Base-by-base conservation (phyloP, 2,329 filamentous ascomycete genomes). In the Chrysosporium keratinophilum region DNA sequence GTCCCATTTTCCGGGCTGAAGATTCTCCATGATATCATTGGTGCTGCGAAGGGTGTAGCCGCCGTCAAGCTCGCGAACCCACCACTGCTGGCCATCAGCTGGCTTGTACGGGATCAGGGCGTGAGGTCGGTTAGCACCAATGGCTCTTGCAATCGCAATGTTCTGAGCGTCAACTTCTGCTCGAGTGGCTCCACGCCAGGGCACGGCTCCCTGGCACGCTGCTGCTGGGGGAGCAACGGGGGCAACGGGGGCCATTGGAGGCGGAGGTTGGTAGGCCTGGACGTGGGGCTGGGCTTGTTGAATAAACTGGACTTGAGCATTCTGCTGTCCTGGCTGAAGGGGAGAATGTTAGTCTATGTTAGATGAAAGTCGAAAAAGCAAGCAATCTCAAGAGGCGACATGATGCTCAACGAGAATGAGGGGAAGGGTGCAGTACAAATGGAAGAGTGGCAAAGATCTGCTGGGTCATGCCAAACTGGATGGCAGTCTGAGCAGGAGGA, bases 31-130 rank as follows among this genome's bases (percentile, higher is more conserved):
- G 43, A 66, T 67, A 14, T 65, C 62, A 35, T 56, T 61, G 19
- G 56, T 56, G n/a, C 64, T 66, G 45, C 64, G 63, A 50, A 69
- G 54, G 17, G 63, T 66, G 52, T 61, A 71, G 35, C 59, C 59
- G 11, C 65, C 65, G 57, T 69, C 64, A 20, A 65, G 43, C 53
- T 71, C 67, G 42, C 63, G 64, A 54, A 64, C 67, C 63, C 64
- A 71, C 53, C 64, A 69, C 42, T 66, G 61, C 45, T 64, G 62
- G 33, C 62, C 61, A 17, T 61, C 52, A 11, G 56, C 60, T 2
- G 65, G 60, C 52, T 63, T 62, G 55, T 65, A 65, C 1, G 68
- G 68, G 19, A 63, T 61, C 28, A 68, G 58, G 40, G 60, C 60
- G 23, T 59, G 59, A 37, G 62, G 63, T 23, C 61, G 55, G 33